Evolutionary conservation across 441 rosid species (phyloP), one percentile per base, ranked within the genome.

Genomic region (Pelargonium citronellum): DNA sequence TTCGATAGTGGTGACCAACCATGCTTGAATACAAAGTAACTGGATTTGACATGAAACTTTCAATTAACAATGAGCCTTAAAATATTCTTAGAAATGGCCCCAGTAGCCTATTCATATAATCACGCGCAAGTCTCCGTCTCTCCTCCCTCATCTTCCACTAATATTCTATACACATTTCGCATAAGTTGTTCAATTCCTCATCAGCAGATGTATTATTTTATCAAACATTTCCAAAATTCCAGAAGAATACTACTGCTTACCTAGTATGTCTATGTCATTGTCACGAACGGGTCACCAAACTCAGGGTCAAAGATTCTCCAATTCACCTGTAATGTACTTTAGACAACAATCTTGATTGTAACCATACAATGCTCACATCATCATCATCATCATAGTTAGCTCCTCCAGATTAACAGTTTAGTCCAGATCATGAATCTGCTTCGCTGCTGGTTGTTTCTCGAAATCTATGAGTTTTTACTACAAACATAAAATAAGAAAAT

Each of bases 11-110:
- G 62, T 10, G 24, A 19, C 62, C 62, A 57, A 57, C 62, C 62
- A 57, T 57, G 62, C 62, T 57, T 57, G 27, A 57, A 57, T 57
- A 57, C 19, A n/a, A 57, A 57, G 62, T 57, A 57, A 57, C 24
- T 17, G 62, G 20, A 57, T 57, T 17, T 57, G 62, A 57, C 62
- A 16, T 57, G 62, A 9, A 57, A 57, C 20, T 57, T 57, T 57
- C 19, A 17, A 57, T 17, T 17, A 8, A 57, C 62, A 57, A 55
- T 55, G 61, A 19, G 62, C 27, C 27, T 8, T 57, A 57, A 57
- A 57, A 19, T 57, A 57, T 57, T 57, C 20, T 57, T 15, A 57
- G 62, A 17, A 20, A 15, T 57, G 62, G 62, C 17, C 24, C 62
- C 62, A 20, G 16, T 0, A 57, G 62, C 62, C 19, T 57, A 57